These are phyloP conservation scores for Mentha longifolia DNA, from an alignment of 257 asterid genomes.

Conservation along the genomic window DNA sequence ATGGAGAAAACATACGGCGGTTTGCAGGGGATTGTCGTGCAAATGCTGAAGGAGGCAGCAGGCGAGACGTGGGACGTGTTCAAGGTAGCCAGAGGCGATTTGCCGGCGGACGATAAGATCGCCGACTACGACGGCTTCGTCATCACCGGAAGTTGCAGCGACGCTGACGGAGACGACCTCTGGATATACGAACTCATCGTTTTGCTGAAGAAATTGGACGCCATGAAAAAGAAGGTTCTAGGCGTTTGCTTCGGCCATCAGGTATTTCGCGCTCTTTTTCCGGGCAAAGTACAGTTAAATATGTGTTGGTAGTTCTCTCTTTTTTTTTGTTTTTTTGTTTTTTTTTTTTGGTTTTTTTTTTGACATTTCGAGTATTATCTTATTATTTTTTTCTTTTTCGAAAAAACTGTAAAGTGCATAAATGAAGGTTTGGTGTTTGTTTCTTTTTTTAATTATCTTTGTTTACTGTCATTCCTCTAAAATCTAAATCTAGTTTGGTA, in stretches of 20 bases:
- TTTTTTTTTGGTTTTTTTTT: too few relatives aligned
- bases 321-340: too few relatives aligned
- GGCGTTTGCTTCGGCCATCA: constrained; percentile 93
- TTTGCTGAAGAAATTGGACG: constrained; percentile 58
- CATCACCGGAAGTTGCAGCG: constrained; percentile 82
- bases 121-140: constrained; percentile 66
- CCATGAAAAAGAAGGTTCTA: constrained; percentile 66
- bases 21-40: constrained; percentile 66
- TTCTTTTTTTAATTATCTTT: too few relatives aligned
- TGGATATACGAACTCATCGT: constrained; percentile 67
- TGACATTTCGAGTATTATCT: too few relatives aligned
- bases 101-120: constrained; percentile 71
- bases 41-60: constrained; percentile 72
- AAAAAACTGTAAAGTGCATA: too few relatives aligned
- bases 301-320: too few relatives aligned
- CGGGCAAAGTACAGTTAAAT: too few relatives aligned
- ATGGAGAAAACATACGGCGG: constrained; percentile 84
- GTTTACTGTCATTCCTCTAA: too few relatives aligned
- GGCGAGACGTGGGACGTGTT: constrained; percentile 76
- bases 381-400: too few relatives aligned
- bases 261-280: constrained; percentile 37
- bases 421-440: too few relatives aligned
- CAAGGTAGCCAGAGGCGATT: constrained; percentile 63
- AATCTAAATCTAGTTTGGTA: too few relatives aligned
- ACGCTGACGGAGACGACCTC: constrained; percentile 74